phyloP scores from a whole-genome alignment of 2,329 filamentous ascomycete genomes.

The Aspergillus candidus region DNA sequence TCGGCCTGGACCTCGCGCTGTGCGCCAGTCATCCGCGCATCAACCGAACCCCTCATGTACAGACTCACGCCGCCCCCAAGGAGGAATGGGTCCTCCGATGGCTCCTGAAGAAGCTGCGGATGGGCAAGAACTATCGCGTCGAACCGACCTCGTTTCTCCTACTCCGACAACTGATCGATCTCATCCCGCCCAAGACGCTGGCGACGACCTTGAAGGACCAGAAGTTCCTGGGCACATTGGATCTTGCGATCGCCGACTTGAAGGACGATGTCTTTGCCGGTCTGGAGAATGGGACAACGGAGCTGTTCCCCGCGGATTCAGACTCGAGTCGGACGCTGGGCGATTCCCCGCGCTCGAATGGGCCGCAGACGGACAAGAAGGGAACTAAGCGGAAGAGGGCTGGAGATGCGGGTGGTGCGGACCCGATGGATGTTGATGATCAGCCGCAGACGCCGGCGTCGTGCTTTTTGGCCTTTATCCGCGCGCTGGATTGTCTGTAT shows the following conservation, averaged over 20 bases:
- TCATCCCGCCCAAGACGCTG: conserved; percentile 63
- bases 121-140: conserved; percentile 37
- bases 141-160: conserved; percentile 47
- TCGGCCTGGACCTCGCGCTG: conserved; percentile 34
- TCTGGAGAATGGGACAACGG: conserved; percentile 18
- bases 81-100: conserved; percentile 64
- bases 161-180: conserved; percentile 59
- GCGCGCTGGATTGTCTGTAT: conserved; percentile 31
- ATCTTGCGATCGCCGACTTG: conserved; percentile 58
- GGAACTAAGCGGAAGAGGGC: conserved; percentile 37
- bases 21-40: conserved; percentile 27
- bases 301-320: conserved; percentile 22
- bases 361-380: conserved; percentile 16
- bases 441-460: conserved; percentile 24
- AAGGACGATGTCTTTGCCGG: conserved; percentile 25
- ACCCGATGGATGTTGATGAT: conserved; percentile 28
- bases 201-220: conserved; percentile 66
- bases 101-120: conserved; percentile 56
- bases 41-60: conserved; percentile 18
- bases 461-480: conserved; percentile 30
- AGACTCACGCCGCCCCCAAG: conserved; percentile 36
- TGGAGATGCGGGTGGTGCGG: conserved; percentile 15
- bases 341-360: conserved; percentile 19
- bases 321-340: conserved; percentile 34
- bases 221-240: conserved; percentile 60